Evolutionary conservation across 2,329 filamentous ascomycete genomes (phyloP).

Genomic region (Akanthomyces dipterigenus): DNA sequence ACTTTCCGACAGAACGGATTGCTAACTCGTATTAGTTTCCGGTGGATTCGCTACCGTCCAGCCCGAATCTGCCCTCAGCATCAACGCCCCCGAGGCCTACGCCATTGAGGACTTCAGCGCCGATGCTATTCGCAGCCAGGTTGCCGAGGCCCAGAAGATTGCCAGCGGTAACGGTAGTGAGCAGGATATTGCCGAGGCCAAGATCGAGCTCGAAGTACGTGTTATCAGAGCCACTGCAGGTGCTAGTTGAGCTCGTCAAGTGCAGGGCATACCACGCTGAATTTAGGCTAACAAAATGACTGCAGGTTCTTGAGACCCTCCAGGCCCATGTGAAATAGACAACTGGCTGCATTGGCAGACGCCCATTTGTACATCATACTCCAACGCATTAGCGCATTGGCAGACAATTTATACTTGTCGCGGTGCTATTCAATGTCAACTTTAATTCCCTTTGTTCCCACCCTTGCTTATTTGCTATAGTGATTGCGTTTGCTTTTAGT

Average conservation of each 20-base stretch:
- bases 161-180: constrained; percentile 85
- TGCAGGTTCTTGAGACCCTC: constrained; percentile 74
- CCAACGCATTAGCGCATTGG: constrained; percentile 29
- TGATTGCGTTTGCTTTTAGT: neutral
- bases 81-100: constrained; percentile 96
- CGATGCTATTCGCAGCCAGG: constrained; percentile 82
- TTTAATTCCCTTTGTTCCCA: constrained; percentile 11
- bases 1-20: neutral
- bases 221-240: neutral
- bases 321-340: constrained; percentile 74
- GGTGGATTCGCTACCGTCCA: constrained; percentile 96
- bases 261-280: neutral
- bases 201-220: constrained; percentile 94
- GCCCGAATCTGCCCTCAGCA: constrained; percentile 89
- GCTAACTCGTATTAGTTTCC: constrained; percentile 56
- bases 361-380: constrained; percentile 37
- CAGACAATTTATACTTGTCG: constrained; percentile 31
- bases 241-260: neutral
- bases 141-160: constrained; percentile 93
- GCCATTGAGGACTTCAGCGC: constrained; percentile 92
- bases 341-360: constrained; percentile 41
- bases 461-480: neutral
- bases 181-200: constrained; percentile 96
- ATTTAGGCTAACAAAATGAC: constrained; percentile 29
- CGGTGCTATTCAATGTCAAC: constrained; percentile 18